phyloP scores from a whole-genome alignment of 1,139 yeast genomes.

The Kodamaea fungicola region DNA sequence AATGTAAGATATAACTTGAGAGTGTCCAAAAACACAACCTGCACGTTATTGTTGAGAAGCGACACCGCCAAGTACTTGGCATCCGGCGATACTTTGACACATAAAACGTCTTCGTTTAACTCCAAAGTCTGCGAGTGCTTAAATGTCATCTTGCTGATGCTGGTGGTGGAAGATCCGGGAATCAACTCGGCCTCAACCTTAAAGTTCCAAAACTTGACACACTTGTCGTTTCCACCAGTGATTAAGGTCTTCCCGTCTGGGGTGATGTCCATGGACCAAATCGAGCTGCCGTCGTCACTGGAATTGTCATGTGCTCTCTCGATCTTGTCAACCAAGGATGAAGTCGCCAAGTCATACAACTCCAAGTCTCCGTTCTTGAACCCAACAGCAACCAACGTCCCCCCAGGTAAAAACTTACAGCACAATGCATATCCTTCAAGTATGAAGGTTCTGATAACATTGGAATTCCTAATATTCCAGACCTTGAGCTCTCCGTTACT shows the following conservation, averaged over 20 bases:
- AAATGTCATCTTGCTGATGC: slow-evolving; percentile 53
- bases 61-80: slow-evolving; percentile 76
- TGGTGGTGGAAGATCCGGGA: slow-evolving; percentile 59
- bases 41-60: slow-evolving; percentile 86
- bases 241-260: slow-evolving; percentile 82
- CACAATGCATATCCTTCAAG: slow-evolving; percentile 81
- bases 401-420: slow-evolving; percentile 86
- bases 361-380: slow-evolving; percentile 85
- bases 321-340: slow-evolving; percentile 66
- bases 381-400: slow-evolving; percentile 82
- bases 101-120: slow-evolving; percentile 76
- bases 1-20: slow-evolving; percentile 83
- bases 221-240: slow-evolving; percentile 93
- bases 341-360: slow-evolving; percentile 81
- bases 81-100: slow-evolving; percentile 83
- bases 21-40: slow-evolving; percentile 83
- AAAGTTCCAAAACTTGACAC: slow-evolving; percentile 87
- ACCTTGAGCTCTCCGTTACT: slow-evolving; percentile 85
- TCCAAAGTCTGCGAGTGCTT: slow-evolving; percentile 80
- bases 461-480: slow-evolving; percentile 75
- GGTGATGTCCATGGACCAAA: slow-evolving; percentile 88
- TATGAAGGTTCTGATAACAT: slow-evolving; percentile 74
- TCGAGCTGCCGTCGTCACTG: slow-evolving; percentile 59
- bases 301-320: slow-evolving; percentile 55
- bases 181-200: slow-evolving; percentile 61